Base-by-base conservation (phyloP, 805 yeast genomes). In the Kazachstania africana region DNA sequence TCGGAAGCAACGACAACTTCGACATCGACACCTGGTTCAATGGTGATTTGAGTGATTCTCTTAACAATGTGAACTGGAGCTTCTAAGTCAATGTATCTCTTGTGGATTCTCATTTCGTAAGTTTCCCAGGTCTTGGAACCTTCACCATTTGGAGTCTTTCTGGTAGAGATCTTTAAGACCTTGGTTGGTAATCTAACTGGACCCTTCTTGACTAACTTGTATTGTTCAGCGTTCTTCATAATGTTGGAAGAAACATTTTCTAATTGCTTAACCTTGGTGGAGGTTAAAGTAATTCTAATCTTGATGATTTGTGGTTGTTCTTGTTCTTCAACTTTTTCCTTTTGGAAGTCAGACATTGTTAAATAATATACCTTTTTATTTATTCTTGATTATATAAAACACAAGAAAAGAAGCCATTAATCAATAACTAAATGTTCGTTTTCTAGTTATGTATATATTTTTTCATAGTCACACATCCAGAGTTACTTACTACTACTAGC, bases 131-230 rank as follows among this genome's bases (percentile, higher is more conserved):
- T 91, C 88, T 91, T 91, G 57, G 98, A 91, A 91, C 99, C 99
- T 76, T 91, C 96, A 91, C 99, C 99, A 70, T 93, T 93, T 62
- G 99, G 99, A 63, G 98, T 81, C 87, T 91, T 91, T 83, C 99
- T 85, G 82, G 99, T 91, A 72, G 94, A 75, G 72, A 91, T 75
- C 71, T 81, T 84, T 63, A 91, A 81, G 57, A 81, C 91, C 81
- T 87, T 91, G 70, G 98, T 91, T 75, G 99, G 99, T 73, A 91
- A 70, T 82, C 98, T 87, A 62, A 91, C 95, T 56, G 98, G 98
- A 64, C 99, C 99, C 76, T 85, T 88, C 79, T 84, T 85, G 66
- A 69, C 73, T 61, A 87, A 74, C 58, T 79, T 67, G 70, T 75
- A 68, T 65, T 71, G 72, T 65, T 70, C 71, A 65, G 97, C 95